A percentile compares a stretch with the other conserved stretches of the same genome.
These are phyloP conservation scores for Gaeumannomyces tritici DNA, from an alignment of 2,329 filamentous ascomycete species.

Conservation along the genomic window DNA sequence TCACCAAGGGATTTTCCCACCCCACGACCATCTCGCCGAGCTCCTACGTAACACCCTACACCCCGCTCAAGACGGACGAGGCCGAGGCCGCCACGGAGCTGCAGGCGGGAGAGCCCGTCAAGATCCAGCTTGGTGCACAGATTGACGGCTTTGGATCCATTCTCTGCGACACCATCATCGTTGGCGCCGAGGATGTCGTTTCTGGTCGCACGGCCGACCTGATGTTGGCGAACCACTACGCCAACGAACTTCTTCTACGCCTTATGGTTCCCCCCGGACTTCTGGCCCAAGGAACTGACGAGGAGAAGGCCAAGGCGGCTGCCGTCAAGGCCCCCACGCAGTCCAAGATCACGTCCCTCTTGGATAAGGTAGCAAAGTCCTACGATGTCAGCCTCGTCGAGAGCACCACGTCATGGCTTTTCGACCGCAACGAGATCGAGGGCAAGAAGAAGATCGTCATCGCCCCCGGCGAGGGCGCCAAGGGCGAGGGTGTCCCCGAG, in stretches of 20 bases:
- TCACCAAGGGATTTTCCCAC: slow-evolving; percentile 86
- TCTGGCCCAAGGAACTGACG: slow-evolving; percentile 72
- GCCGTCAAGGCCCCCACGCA: slow-evolving; percentile 77
- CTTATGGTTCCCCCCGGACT: slow-evolving; percentile 88
- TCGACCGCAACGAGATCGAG: slow-evolving; percentile 96
- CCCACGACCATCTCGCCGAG: slow-evolving; percentile 92
- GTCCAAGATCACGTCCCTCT: slow-evolving; percentile 71
- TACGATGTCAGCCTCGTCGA: slow-evolving; percentile 92
- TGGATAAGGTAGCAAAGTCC: slow-evolving; percentile 85
- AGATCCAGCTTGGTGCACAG: slow-evolving; percentile 98
- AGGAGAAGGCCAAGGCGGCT: slow-evolving; percentile 90
- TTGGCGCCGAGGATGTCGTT: slow-evolving; percentile 54
- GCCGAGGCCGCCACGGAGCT: slow-evolving; percentile 73
- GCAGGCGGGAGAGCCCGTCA: slow-evolving; percentile 79
- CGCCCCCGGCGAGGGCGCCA: slow-evolving; percentile 73
- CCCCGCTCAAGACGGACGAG: slow-evolving; percentile 76
- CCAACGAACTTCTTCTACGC: slow-evolving; percentile 87
- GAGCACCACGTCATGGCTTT: slow-evolving; percentile 96
- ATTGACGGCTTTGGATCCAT: slow-evolving; percentile 94
- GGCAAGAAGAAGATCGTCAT: slow-evolving; percentile 96
- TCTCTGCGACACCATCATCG: slow-evolving; percentile 84
- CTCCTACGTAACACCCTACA: slow-evolving; percentile 94
- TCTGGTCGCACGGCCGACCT: slow-evolving; percentile 77
- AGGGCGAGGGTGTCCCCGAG: slow-evolving; percentile 83
- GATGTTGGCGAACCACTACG: slow-evolving; percentile 83